Evolutionary conservation across 495 filamentous ascomycete genomes (phyloP).

Genomic region (Neohortaea acidophila): DNA sequence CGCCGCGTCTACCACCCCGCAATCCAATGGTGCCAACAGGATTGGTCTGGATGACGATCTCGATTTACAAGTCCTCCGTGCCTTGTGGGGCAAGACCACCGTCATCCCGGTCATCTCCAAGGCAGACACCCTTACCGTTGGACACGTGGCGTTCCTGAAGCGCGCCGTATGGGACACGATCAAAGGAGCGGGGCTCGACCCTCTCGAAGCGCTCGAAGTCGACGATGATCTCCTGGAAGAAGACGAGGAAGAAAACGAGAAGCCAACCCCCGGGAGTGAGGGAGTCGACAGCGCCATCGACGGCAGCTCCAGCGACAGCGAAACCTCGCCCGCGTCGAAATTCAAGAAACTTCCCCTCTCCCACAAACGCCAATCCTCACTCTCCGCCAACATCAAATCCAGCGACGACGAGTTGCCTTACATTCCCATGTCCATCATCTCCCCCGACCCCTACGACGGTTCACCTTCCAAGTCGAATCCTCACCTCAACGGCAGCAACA

Average conservation of each 20-base stretch:
- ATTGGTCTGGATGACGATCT: constrained; percentile 76
- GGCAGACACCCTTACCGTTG: constrained; percentile 84
- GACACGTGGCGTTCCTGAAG: constrained; percentile 88
- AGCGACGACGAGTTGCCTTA: constrained; percentile 27
- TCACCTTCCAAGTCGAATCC: constrained; percentile 1
- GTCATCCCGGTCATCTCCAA: constrained; percentile 94
- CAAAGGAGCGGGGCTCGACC: constrained; percentile 73
- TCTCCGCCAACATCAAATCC: constrained; percentile 5
- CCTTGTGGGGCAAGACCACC: constrained; percentile 84
- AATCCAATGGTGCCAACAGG: constrained; percentile 20
- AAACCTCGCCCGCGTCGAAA: constrained; percentile 14
- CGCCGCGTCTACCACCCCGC: constrained; percentile 42
- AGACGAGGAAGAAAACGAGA: constrained; percentile 21
- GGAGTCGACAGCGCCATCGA: constrained; percentile 20
- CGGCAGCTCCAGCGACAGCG: constrained; percentile 19
- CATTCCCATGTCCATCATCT: constrained; percentile 83
- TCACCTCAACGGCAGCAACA: constrained; percentile 30
- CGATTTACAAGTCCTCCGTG: constrained; percentile 77
- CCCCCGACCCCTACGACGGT: constrained; percentile 73
- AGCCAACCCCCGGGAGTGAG: constrained; percentile 27
- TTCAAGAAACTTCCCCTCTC: background rate
- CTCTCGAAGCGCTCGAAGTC: constrained; percentile 68
- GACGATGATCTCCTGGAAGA: constrained; percentile 50
- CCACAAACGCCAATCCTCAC: constrained; percentile 13
- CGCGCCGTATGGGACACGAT: constrained; percentile 78